Evolutionary conservation across 768 basidiomycete species (phyloP).

Genomic region (Dioszegia aurantiaca): DNA sequence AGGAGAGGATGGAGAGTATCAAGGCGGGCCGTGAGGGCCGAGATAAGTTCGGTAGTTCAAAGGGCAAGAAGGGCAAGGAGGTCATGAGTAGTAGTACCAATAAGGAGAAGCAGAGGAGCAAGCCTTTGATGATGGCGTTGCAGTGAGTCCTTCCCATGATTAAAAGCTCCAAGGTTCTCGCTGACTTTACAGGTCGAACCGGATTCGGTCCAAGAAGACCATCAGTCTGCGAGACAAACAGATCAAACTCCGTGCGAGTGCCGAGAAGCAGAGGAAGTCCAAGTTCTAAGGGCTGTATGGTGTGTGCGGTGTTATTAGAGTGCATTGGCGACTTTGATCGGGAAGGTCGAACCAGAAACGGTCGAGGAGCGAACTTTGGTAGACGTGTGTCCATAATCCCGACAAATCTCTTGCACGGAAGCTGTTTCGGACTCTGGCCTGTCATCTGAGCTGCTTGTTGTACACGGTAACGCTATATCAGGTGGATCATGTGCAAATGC

Average conservation of each 20-base stretch:
- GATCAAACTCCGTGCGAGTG: constrained; percentile 12
- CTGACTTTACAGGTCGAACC: constrained; percentile 41
- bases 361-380: too few relatives aligned
- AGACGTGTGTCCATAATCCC: too few relatives aligned
- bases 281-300: constrained; percentile 4
- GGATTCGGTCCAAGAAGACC: constrained; percentile 53
- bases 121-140: constrained; percentile 73
- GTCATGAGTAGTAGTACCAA: constrained; percentile 82
- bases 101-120: constrained; percentile 85
- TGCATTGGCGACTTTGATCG: neutral
- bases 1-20: constrained; percentile 86
- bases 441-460: too few relatives aligned
- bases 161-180: too few relatives aligned
- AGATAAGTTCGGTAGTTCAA: constrained; percentile 84
- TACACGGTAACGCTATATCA: too few relatives aligned
- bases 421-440: too few relatives aligned
- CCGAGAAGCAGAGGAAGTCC: constrained; percentile 15
- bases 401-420: too few relatives aligned
- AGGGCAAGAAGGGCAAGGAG: constrained; percentile 87
- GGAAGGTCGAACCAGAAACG: too few relatives aligned
- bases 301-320: neutral
- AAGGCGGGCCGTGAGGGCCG: constrained; percentile 90
- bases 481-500: too few relatives aligned
- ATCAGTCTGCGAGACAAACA: constrained; percentile 53
- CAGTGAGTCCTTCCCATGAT: constrained; percentile 42